Base-by-base conservation (phyloP, 176 grass and related monocot genomes). In the Metroxylon sagu region DNA sequence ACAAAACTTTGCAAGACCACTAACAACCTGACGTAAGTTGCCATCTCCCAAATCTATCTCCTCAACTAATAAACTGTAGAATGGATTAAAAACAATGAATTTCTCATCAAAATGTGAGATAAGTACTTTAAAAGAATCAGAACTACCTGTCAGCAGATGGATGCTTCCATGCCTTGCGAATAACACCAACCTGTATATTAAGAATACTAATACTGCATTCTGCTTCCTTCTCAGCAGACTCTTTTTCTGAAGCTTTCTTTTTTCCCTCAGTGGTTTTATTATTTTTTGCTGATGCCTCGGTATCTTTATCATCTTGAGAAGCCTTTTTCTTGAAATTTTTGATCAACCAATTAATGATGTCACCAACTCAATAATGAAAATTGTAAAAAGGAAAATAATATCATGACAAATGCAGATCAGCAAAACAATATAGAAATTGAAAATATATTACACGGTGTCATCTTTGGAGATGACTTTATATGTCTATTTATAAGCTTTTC, bases 31-130 rank as follows among this genome's bases (percentile, higher is more conserved):
- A 18, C 84, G 81, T 35, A 84, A 56, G 73, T 84, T 88, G 66
- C 84, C 87, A 52, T 88, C 87, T 71, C 93, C 93, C 70, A 98
- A 73, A 88, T 92, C 87, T 71, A 98, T 98, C 84, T 98, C 93
- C 72, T 98, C 93, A 57, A 92, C 84, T 67, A 98, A 67, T 72
- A 98, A 86, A 69, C 93, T 98, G 73, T 54, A 48, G 28, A 65
- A 56, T 26, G 35, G 5, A 50, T 53, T 57, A 51, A 54, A 43
- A 6, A 43, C 26, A 5, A 26, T 62, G 18, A n/a, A 48, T 7
- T 43, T 43, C 35, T 43, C 3, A 2, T 3, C 35, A 43, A 43
- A 43, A 43, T 43, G 12, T 43, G 5, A 43, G 35, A 43, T 43
- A 43, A 43, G 12, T 43, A 10, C 35, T 64, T 31, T 8, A 63